phyloP scores from a whole-genome alignment of 208 protist genomes.

The Leishmania arabica region DNA sequence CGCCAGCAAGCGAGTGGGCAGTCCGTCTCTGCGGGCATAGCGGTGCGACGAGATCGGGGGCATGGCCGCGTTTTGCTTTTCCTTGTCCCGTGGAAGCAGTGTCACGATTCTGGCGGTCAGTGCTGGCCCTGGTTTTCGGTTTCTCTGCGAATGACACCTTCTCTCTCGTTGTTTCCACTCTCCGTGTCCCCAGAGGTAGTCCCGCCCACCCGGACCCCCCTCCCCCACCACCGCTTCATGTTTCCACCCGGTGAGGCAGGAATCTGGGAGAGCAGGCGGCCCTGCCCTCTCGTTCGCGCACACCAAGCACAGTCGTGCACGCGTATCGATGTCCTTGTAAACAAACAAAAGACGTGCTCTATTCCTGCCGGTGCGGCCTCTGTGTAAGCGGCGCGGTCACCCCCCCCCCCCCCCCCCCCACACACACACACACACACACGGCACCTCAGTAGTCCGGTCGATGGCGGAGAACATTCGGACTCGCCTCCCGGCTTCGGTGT shows the following conservation, averaged over 20 bases:
- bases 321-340: not conserved
- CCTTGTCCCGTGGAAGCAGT: not conserved
- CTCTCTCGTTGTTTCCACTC: conserved; percentile 3
- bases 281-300: not conserved
- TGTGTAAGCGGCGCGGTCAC: not conserved
- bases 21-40: not conserved
- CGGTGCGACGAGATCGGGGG: not conserved
- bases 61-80: not conserved
- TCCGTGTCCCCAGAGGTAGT: not conserved
- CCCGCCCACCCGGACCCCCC: not conserved
- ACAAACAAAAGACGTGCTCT: not conserved
- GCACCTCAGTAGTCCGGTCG: not conserved
- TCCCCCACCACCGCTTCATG: not conserved
- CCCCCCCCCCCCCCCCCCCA: no score
- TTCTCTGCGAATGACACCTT: not conserved
- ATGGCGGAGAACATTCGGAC: not conserved
- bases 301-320: not conserved
- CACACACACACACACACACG: not conserved
- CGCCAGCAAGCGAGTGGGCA: not conserved
- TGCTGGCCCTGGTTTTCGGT: not conserved
- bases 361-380: not conserved
- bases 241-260: not conserved
- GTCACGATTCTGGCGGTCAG: not conserved
- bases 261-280: not conserved
- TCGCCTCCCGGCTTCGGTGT: not conserved